phyloP scores from a whole-genome alignment of 2,329 filamentous ascomycete species.

The Fusarium sp. region DNA sequence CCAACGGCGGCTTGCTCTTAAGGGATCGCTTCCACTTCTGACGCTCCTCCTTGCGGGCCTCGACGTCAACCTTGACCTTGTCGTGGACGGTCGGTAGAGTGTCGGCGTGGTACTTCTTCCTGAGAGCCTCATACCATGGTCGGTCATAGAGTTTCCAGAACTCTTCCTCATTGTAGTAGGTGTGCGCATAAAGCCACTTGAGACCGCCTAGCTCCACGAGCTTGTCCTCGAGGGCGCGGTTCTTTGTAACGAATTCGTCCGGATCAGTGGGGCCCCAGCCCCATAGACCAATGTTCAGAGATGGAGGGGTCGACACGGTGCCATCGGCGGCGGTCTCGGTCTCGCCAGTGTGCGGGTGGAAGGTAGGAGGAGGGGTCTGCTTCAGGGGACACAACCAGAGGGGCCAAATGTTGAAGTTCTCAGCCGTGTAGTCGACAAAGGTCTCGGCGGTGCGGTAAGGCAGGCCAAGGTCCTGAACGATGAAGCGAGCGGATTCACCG shows the following conservation, averaged over 20 bases:
- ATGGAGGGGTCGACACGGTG: conserved; percentile 44
- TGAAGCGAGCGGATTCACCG: conserved; percentile 68
- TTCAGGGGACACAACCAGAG: conserved; percentile 67
- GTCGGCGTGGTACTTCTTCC: conserved; percentile 67
- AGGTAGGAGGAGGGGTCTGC: conserved; percentile 58
- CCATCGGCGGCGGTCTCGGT: conserved; percentile 38
- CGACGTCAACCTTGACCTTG: conserved; percentile 68
- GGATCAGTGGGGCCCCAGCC: conserved; percentile 70
- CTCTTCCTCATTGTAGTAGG: conserved; percentile 77
- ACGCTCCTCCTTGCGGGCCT: conserved; percentile 52
- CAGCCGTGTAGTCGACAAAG: conserved; percentile 64
- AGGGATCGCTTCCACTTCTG: conserved; percentile 52
- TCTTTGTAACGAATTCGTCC: conserved; percentile 70
- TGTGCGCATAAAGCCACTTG: conserved; percentile 89
- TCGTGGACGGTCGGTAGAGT: conserved; percentile 73
- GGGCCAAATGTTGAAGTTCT: conserved; percentile 63
- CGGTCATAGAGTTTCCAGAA: conserved; percentile 71
- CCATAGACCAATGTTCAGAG: conserved; percentile 78
- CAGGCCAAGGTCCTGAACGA: conserved; percentile 72
- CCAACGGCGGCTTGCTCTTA: conserved; percentile 62
- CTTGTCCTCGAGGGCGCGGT: conserved; percentile 74
- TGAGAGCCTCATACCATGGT: conserved; percentile 67
- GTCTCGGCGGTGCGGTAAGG: conserved; percentile 60
- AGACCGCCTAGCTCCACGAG: conserved; percentile 74
- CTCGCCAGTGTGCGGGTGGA: conserved; percentile 61